These are phyloP conservation scores for Centaurea solstitialis DNA, from an alignment of 129 eudicot genomes.

Conservation along the genomic window DNA sequence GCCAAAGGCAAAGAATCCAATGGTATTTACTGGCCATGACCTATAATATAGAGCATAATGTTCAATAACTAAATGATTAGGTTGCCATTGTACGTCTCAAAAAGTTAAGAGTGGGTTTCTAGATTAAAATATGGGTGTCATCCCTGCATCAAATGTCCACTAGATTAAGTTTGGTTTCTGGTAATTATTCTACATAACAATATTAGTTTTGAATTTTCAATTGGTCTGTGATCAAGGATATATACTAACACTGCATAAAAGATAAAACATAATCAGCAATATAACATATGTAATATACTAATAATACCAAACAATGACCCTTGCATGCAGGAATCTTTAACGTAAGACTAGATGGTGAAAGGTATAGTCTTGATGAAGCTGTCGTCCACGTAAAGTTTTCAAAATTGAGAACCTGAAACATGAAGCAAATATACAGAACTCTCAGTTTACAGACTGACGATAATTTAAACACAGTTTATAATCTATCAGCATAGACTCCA, in stretches of 20 bases:
- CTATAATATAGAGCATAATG: not conserved
- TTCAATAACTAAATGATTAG: not conserved
- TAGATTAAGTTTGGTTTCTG: not conserved
- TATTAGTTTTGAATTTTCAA: not conserved
- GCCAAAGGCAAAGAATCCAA: conserved; percentile 3
- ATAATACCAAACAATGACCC: conserved; percentile 88
- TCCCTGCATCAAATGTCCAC: no score
- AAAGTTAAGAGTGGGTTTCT: no score
- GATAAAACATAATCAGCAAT: not conserved
- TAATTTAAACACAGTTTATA: not conserved
- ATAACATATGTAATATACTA: not conserved
- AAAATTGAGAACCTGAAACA: conserved; percentile 74
- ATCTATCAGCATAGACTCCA: not conserved
- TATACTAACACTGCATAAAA: not conserved
- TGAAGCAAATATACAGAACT: not conserved
- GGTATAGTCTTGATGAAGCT: conserved; percentile 88
- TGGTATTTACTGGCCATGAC: not conserved
- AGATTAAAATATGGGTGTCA: no score
- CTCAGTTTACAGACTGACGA: not conserved
- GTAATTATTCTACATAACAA: not conserved
- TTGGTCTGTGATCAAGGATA: not conserved
- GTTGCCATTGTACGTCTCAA: no score
- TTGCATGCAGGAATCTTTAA: conserved; percentile 95
- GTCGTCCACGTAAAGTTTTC: conserved; percentile 82
- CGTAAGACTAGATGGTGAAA: conserved; percentile 91